These are phyloP conservation scores for Alternaria infectoria DNA, from an alignment of 2,329 filamentous ascomycete genomes.

Conservation along the genomic window DNA sequence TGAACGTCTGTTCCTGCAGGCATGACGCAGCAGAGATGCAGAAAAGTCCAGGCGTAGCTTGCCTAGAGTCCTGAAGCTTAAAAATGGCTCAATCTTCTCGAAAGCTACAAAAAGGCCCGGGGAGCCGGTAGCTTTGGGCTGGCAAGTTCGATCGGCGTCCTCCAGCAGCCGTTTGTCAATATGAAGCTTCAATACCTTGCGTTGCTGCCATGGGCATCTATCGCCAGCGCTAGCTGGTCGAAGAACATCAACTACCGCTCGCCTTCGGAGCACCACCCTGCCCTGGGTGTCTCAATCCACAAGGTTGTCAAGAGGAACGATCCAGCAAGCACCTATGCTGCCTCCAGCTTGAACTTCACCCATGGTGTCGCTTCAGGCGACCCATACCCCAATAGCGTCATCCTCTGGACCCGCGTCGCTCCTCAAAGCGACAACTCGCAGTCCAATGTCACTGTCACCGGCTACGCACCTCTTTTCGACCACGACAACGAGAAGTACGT, in stretches of 20 bases:
- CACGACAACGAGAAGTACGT: constrained; percentile 62
- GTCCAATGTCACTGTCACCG: constrained; percentile 60
- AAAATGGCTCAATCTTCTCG: neutral
- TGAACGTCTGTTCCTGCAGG: constrained; percentile 23
- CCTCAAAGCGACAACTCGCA: constrained; percentile 51
- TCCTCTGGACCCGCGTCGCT: constrained; percentile 43
- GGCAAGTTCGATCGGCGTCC: constrained; percentile 4
- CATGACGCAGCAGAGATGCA: constrained; percentile 25
- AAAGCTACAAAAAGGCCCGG: constrained; percentile 29
- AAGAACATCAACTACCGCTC: constrained; percentile 71
- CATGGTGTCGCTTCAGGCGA: constrained; percentile 58
- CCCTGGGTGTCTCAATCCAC: constrained; percentile 68
- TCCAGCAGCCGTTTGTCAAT: constrained; percentile 10
- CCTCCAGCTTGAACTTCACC: constrained; percentile 39
- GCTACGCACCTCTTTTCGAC: constrained; percentile 61
- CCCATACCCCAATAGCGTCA: constrained; percentile 51
- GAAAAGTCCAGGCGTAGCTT: constrained; percentile 6
- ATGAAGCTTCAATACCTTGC: constrained; percentile 40
- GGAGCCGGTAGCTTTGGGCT: constrained; percentile 3
- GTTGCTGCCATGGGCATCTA: constrained; percentile 20
- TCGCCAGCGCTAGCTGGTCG: constrained; percentile 36
- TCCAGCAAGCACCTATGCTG: constrained; percentile 26
- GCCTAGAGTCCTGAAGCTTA: constrained; percentile 1
- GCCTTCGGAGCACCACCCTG: constrained; percentile 68
- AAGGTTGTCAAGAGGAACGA: constrained; percentile 63